These are phyloP conservation scores for Orychophragmus violaceus DNA, from an alignment of 345 rosid species.

Conservation along the genomic window DNA sequence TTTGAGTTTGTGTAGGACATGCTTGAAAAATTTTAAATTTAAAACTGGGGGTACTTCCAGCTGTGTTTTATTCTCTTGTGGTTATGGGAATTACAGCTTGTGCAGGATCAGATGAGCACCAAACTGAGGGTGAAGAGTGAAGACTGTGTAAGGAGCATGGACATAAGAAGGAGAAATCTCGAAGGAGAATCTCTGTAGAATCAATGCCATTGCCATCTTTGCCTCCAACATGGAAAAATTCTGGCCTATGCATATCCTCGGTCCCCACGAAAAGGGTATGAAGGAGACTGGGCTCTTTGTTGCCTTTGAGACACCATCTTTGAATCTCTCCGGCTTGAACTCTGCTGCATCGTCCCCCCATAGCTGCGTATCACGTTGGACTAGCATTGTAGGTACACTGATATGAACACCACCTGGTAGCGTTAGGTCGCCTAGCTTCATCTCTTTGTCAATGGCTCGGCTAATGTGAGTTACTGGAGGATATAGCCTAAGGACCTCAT, in stretches of 20 bases:
- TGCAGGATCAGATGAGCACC: constrained; percentile 34
- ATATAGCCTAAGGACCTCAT: constrained; percentile 28
- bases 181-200: constrained; percentile 41
- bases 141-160: constrained; percentile 34
- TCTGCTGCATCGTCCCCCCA: constrained; percentile 59
- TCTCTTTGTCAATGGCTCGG: constrained; percentile 29
- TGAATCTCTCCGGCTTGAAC: constrained; percentile 52
- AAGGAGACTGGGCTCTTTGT: constrained; percentile 37
- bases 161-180: constrained; percentile 43
- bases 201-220: constrained; percentile 41
- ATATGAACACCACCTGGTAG: constrained; percentile 32
- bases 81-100: not conserved
- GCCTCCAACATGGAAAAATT: constrained; percentile 50
- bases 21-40: not conserved
- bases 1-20: not conserved
- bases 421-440: constrained; percentile 36
- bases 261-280: constrained; percentile 28
- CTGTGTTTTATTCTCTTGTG: not conserved
- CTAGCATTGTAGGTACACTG: constrained; percentile 11
- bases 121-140: constrained; percentile 38
- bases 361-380: constrained; percentile 40
- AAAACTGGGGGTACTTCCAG: not conserved
- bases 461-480: constrained; percentile 9
- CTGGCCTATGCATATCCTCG: constrained; percentile 48
- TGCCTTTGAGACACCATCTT: constrained; percentile 43